These are phyloP conservation scores for Phytophthora fragariae DNA, from an alignment of 352 stramenopile genomes.

Conservation along the genomic window DNA sequence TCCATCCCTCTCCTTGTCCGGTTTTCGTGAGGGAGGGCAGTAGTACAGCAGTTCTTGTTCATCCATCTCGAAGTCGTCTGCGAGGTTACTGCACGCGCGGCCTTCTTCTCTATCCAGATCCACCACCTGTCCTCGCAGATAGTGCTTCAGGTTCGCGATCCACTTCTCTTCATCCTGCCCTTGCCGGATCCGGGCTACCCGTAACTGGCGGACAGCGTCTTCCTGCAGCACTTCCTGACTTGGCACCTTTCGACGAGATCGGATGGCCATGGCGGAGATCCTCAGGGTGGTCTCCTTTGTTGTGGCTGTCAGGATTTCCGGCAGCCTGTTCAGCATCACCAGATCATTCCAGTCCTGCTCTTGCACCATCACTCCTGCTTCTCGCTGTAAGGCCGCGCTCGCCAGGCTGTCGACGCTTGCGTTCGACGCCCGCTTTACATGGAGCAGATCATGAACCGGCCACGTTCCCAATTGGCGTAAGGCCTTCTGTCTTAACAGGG, in stretches of 20 bases:
- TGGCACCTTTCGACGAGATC: not conserved
- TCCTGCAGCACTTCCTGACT: not conserved
- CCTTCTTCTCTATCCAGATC: not conserved
- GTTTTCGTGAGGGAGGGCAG: not conserved
- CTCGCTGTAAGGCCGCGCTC: not conserved
- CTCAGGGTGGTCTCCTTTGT: too few relatives aligned
- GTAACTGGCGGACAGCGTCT: not conserved
- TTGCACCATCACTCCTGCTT: not conserved
- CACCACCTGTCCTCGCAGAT: not conserved
- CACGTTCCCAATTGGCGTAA: not conserved
- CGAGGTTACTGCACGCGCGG: not conserved
- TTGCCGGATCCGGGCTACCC: not conserved
- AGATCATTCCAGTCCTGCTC: not conserved
- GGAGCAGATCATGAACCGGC: not conserved
- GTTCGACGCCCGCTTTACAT: slow-evolving; percentile 13
- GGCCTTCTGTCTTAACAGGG: not conserved
- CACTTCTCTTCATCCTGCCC: slow-evolving; percentile 14
- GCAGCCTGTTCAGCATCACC: not conserved
- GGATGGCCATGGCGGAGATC: too few relatives aligned
- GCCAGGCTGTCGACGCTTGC: not conserved
- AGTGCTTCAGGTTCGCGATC: slow-evolving; percentile 1
- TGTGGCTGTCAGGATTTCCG: too few relatives aligned
- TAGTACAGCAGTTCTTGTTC: not conserved
- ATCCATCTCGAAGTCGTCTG: not conserved
- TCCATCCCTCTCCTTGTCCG: not conserved